phyloP scores from a whole-genome alignment of 306 rosid genomes.

The Trifolium dubium region DNA sequence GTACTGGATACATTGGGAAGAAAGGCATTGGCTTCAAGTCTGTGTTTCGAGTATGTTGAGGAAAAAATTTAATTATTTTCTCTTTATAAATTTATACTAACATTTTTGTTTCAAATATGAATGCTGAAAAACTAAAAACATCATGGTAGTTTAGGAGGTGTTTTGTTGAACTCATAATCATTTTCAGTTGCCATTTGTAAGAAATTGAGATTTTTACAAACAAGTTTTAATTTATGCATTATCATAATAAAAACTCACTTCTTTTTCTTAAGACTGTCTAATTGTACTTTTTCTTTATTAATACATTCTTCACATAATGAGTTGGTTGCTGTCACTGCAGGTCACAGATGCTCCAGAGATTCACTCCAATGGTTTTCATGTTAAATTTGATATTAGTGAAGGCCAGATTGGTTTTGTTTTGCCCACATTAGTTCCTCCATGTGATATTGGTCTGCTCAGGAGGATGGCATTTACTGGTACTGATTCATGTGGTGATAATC shows the following conservation, averaged over 20 bases:
- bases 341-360: conserved; percentile 97
- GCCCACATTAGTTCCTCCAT: conserved; percentile 82
- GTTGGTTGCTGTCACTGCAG: conserved; percentile 52
- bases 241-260: not conserved
- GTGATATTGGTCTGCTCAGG: conserved; percentile 60
- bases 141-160: not conserved
- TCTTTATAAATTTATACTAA: too few relatives aligned
- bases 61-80: not conserved
- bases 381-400: conserved; percentile 91
- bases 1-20: conserved; percentile 90
- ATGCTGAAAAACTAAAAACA: conserved; percentile 7
- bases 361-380: conserved; percentile 96
- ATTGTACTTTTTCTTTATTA: not conserved
- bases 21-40: conserved; percentile 99
- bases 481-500: conserved; percentile 49
- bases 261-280: not conserved
- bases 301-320: conserved; percentile 14
- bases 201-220: not conserved
- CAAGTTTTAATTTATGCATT: not conserved
- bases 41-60: conserved; percentile 84
- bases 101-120: not conserved
- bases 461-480: conserved; percentile 61
- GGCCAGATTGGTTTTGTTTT: conserved; percentile 97
- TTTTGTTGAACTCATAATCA: conserved; percentile 16
- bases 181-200: not conserved